A percentile compares a stretch with the other conserved stretches of the same genome.
These are phyloP conservation scores for Pyrenophora tritici-repentis DNA, from an alignment of 2,329 filamentous ascomycete genomes.

Conservation along the genomic window DNA sequence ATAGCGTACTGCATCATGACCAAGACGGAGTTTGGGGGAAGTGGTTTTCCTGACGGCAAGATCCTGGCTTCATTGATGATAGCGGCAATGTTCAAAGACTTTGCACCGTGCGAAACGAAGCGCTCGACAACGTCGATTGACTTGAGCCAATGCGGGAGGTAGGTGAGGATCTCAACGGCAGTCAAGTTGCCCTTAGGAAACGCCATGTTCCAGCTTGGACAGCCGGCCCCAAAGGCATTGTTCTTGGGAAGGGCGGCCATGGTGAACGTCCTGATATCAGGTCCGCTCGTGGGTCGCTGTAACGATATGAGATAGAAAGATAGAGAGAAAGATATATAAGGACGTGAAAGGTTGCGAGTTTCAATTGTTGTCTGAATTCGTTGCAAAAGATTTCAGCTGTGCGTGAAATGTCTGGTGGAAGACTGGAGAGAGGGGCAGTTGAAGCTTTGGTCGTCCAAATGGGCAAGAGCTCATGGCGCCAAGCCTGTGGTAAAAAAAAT, in stretches of 20 bases:
- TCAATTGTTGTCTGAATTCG: too few relatives aligned
- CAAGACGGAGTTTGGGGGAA: conserved; percentile 17
- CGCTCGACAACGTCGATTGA: conserved; percentile 32
- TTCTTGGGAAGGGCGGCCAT: conserved; percentile 19
- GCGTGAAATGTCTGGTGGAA: too few relatives aligned
- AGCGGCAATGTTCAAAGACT: conserved; percentile 9
- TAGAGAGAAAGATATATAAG: too few relatives aligned
- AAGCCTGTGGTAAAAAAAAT: too few relatives aligned
- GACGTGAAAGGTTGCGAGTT: too few relatives aligned
- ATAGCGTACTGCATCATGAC: conserved; percentile 33
- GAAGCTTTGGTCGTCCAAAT: too few relatives aligned
- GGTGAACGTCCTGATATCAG: neutral
- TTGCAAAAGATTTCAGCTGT: too few relatives aligned
- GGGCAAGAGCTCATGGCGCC: too few relatives aligned
- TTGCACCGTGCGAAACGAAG: conserved; percentile 27
- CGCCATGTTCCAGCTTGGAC: conserved; percentile 26
- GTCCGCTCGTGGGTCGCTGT: too few relatives aligned
- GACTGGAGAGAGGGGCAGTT: too few relatives aligned
- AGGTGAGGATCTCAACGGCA: conserved; percentile 30
- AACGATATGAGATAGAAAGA: too few relatives aligned
- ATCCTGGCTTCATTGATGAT: conserved; percentile 24
- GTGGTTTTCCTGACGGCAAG: conserved; percentile 1
- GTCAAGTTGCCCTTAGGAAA: conserved; percentile 36
- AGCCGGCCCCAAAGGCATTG: conserved; percentile 28
- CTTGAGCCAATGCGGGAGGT: conserved; percentile 34